Percentiles rank a stretch among this genome's conserved stretches.
phyloP scores from a whole-genome alignment of 1,284 basidiomycete genomes.

The Pseudozyma pruni region DNA sequence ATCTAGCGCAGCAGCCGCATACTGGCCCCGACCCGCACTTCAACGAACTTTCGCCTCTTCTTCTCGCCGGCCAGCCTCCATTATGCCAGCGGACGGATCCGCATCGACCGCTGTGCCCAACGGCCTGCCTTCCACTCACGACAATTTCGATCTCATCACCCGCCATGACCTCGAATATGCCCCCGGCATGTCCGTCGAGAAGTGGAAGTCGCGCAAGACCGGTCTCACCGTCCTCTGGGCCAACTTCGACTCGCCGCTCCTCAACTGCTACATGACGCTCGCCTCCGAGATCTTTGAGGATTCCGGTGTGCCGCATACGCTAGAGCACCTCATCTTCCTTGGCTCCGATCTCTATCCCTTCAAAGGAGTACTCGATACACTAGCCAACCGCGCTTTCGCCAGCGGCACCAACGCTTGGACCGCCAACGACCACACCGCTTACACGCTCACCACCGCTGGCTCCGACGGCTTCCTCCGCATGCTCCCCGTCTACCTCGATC shows the following conservation, averaged over 20 bases:
- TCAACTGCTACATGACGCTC: constrained; percentile 92
- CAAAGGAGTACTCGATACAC: constrained; percentile 94
- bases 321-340: constrained; percentile 67
- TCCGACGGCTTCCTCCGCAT: constrained; percentile 94
- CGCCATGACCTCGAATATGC: constrained; percentile 78
- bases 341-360: constrained; percentile 75
- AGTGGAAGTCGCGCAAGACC: constrained; percentile 82
- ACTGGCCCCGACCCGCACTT: constrained; percentile 1
- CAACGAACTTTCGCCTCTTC: constrained; percentile 24
- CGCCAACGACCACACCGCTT: constrained; percentile 74
- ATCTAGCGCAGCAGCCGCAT: constrained; percentile 18
- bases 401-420: constrained; percentile 79
- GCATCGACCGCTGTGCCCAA: constrained; percentile 3
- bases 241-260: constrained; percentile 78
- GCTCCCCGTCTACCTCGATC: constrained; percentile 94
- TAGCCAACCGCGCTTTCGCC: constrained; percentile 96
- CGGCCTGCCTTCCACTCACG: constrained; percentile 61
- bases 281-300: constrained; percentile 80
- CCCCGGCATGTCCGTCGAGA: constrained; percentile 78
- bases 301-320: constrained; percentile 70
- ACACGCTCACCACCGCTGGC: constrained; percentile 97
- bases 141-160: constrained; percentile 83
- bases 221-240: constrained; percentile 75
- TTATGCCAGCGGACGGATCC: constrained; percentile 33
- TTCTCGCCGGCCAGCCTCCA: not conserved